A percentile compares a stretch with the other conserved stretches of the same genome.
phyloP scores from a whole-genome alignment of 805 yeast genomes.

The Kazachstania africana region DNA sequence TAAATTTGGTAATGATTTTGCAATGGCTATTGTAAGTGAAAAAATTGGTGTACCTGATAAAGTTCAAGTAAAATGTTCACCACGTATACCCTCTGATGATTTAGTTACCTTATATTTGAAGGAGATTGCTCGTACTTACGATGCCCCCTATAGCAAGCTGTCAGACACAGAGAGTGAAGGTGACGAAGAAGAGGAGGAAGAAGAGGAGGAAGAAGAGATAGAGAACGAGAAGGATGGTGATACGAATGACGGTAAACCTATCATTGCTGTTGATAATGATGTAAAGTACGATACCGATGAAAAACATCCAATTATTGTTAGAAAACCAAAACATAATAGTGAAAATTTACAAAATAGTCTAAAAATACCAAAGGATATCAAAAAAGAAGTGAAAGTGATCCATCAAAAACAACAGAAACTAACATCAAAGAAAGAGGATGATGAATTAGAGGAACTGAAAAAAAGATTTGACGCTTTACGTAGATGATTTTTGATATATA shows the following conservation, averaged over 20 bases:
- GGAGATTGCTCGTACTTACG: slow-evolving; percentile 74
- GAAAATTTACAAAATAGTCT: slow-evolving; percentile 30
- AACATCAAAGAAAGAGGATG: slow-evolving; percentile 25
- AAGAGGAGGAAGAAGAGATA: slow-evolving; percentile 11
- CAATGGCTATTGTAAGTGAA: slow-evolving; percentile 25
- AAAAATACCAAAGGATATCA: slow-evolving; percentile 32
- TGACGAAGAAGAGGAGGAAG: slow-evolving; percentile 4
- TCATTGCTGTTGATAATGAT: slow-evolving; percentile 27
- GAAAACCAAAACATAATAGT: slow-evolving; percentile 32
- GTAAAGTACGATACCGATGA: slow-evolving; percentile 22
- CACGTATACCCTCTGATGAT: slow-evolving; percentile 53
- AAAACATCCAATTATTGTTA: slow-evolving; percentile 31
- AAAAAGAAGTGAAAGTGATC: slow-evolving; percentile 25
- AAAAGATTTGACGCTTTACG: slow-evolving; percentile 73
- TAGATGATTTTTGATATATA: slow-evolving; percentile 22
- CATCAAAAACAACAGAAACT: slow-evolving; percentile 12
- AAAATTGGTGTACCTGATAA: slow-evolving; percentile 50
- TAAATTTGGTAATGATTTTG: slow-evolving; percentile 61
- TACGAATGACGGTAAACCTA: slow-evolving; percentile 18
- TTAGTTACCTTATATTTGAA: slow-evolving; percentile 59
- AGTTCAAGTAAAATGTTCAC: slow-evolving; percentile 47
- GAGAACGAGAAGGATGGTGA: slow-evolving; percentile 1
- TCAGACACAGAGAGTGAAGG: slow-evolving; percentile 12
- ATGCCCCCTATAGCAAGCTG: slow-evolving; percentile 58
- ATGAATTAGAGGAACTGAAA: slow-evolving; percentile 53